Base-by-base conservation (phyloP, 2,329 filamentous ascomycete genomes). In the Aspergillus sp. region DNA sequence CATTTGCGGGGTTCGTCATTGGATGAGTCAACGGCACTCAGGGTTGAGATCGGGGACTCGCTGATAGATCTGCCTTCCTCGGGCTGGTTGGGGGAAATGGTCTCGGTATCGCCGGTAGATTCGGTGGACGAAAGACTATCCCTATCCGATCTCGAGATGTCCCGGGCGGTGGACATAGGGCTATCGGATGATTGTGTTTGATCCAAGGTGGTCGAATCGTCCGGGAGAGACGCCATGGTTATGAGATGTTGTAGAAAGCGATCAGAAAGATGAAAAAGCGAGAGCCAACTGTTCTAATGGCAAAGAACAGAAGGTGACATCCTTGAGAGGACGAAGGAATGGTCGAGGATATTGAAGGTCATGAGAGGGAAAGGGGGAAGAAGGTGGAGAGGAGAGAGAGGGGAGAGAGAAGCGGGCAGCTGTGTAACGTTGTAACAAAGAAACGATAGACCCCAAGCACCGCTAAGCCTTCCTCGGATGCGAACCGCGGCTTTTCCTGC, bases 1-100 rank as follows among this genome's bases (percentile, higher is more conserved):
- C 87, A 90, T 72, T 83, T 87, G 60, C 77, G 75, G 5, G 78
- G 78, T 31, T 81, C 80, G 6, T 68, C 64, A 32, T 63, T 60
- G 6, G 65, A 49, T 32, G 62, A 24, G 24, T 66, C 62, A 29
- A 58, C 32, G 20, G 58, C 53, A 52, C 63, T 61, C 49, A 62
- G 45, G 18, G 54, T 56, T 56, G 60, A 56, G 39, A 42, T 52
- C 31, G 64, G 55, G 24, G 64, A 46, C 57, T 68, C 67, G 22
- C 58, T 65, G 61, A 22, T 64, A 46, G 32, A 64, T 66, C 7
- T 62, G 59, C 50, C 47, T 59, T 52, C 58, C 62, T 31, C 65
- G 47, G 5, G 64, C 62, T 5, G 65, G 57, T 72, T 71, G 45
- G 73, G 55, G 18, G 74, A 65, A n/a, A 75, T 66, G 1, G 72